Percentiles rank a stretch among this genome's conserved stretches.
Evolutionary conservation across 225 moss, liverwort and hornwort genomes (phyloP).

Genomic region (Marchantia polymorpha): DNA sequence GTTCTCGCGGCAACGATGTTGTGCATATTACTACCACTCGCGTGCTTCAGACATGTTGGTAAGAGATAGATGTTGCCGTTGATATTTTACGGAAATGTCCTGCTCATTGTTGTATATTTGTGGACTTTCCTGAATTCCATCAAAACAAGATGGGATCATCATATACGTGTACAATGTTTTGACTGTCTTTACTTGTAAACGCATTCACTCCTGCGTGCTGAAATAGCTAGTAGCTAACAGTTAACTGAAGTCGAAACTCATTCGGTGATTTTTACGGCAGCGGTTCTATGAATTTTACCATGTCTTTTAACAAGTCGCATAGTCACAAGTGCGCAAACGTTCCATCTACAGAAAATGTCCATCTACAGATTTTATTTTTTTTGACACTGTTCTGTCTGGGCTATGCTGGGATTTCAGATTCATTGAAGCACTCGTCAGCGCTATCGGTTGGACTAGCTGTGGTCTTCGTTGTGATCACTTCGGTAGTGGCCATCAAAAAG

Average conservation of each 20-base stretch:
- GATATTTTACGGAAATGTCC: not conserved
- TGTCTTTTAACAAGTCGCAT: not conserved
- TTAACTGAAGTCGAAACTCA: not conserved
- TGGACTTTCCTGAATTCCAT: too few relatives aligned
- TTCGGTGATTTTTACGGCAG: not conserved
- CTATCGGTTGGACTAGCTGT: constrained; percentile 80
- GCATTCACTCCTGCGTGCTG: not conserved
- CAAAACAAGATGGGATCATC: too few relatives aligned
- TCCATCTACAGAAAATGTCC: not conserved
- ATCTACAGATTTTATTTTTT: too few relatives aligned
- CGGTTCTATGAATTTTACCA: not conserved
- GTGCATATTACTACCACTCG: constrained; percentile 59
- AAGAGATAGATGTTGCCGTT: constrained; percentile 9
- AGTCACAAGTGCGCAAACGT: not conserved
- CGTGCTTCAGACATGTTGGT: constrained; percentile 76
- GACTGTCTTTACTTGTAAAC: too few relatives aligned
- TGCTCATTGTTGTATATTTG: too few relatives aligned
- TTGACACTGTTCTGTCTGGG: not conserved
- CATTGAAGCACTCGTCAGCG: constrained; percentile 85
- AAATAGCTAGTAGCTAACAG: not conserved
- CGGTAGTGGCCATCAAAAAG: constrained; percentile 59
- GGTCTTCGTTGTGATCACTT: constrained; percentile 70
- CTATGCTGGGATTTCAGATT: constrained; percentile 46
- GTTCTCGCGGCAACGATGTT: constrained; percentile 60
- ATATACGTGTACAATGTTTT: too few relatives aligned